These are phyloP conservation scores for Earliella scabrosa DNA, from an alignment of 1,284 basidiomycete genomes.

Conservation along the genomic window DNA sequence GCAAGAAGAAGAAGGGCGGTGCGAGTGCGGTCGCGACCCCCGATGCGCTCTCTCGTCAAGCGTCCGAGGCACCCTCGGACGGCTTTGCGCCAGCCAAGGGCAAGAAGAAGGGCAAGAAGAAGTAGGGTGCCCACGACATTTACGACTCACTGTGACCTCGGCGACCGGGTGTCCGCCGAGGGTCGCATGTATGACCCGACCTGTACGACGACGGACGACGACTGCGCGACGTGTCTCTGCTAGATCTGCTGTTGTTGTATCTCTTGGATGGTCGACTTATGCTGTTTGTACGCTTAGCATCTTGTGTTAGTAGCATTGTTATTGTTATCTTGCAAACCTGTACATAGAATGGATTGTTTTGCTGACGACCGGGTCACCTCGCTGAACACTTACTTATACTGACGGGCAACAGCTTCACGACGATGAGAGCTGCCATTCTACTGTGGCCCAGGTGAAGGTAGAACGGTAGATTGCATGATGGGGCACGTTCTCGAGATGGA, in stretches of 20 bases:
- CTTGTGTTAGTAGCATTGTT: constrained; percentile 13
- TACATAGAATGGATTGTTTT: constrained; percentile 4
- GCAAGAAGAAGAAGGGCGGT: constrained; percentile 22
- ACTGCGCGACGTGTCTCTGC: not conserved
- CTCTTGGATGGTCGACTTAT: constrained; percentile 17
- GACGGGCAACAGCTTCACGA: too few species aligned
- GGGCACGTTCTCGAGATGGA: too few species aligned
- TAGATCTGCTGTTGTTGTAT: constrained; percentile 21
- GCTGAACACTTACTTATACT: too few species aligned
- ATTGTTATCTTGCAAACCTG: constrained; percentile 12
- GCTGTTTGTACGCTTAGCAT: constrained; percentile 16
- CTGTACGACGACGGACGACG: not conserved
- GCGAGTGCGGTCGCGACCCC: constrained; percentile 13
- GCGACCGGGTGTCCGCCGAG: constrained; percentile 1
- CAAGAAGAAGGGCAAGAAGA: constrained; percentile 28
- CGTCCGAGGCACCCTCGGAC: constrained; percentile 7
- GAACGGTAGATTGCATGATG: too few species aligned
- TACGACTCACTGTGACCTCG: constrained; percentile 5
- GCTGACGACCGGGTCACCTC: too few species aligned
- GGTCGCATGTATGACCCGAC: not conserved
- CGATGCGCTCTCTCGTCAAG: constrained; percentile 7
- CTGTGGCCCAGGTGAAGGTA: too few species aligned
- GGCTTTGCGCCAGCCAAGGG: not conserved
- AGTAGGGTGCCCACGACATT: constrained; percentile 14
- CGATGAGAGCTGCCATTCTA: too few species aligned